Percentiles rank a stretch among this genome's conserved stretches.
These are phyloP conservation scores for Rhodotorula sp. DNA, from an alignment of 1,284 basidiomycete species.

Conservation along the genomic window DNA sequence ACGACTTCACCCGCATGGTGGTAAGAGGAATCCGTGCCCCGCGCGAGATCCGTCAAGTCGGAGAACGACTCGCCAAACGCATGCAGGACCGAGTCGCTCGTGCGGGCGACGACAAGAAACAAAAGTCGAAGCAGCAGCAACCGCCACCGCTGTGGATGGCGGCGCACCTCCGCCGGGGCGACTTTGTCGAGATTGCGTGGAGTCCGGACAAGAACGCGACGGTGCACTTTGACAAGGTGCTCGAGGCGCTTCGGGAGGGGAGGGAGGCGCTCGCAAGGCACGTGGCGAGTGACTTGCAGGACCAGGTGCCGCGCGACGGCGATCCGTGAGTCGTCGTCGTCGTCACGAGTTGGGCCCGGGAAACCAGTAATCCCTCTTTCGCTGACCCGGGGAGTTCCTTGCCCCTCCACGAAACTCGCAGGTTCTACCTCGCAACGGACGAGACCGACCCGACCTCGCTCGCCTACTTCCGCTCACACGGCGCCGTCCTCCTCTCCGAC, in stretches of 20 bases:
- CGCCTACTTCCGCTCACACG: slow-evolving; percentile 48
- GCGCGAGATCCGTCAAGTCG: slow-evolving; percentile 48
- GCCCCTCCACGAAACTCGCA: slow-evolving; percentile 31
- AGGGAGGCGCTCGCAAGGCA: slow-evolving; percentile 38
- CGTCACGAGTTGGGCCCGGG: no score
- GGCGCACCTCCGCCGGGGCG: slow-evolving; percentile 57
- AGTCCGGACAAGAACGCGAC: slow-evolving; percentile 47
- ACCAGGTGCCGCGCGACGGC: slow-evolving; percentile 29
- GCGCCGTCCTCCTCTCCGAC: slow-evolving; percentile 54
- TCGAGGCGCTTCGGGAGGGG: slow-evolving; percentile 48
- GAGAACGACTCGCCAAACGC: slow-evolving; percentile 48
- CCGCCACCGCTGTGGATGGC: slow-evolving; percentile 55
- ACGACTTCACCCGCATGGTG: slow-evolving; percentile 50
- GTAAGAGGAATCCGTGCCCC: slow-evolving; percentile 49
- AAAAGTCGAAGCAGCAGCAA: no score
- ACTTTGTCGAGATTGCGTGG: slow-evolving; percentile 47
- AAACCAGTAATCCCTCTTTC: no score
- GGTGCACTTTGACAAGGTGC: slow-evolving; percentile 52
- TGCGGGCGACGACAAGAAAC: slow-evolving; percentile 37
- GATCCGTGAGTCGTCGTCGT: slow-evolving; percentile 47
- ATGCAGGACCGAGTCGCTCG: slow-evolving; percentile 47
- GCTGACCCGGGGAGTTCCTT: neutral
- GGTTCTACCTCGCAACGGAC: slow-evolving; percentile 57
- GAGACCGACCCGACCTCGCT: slow-evolving; percentile 52
- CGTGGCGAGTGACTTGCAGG: slow-evolving; percentile 11